Evolutionary conservation across 225 moss, liverwort and hornwort genomes (phyloP).

Genomic region (Straminergon stramineum): DNA sequence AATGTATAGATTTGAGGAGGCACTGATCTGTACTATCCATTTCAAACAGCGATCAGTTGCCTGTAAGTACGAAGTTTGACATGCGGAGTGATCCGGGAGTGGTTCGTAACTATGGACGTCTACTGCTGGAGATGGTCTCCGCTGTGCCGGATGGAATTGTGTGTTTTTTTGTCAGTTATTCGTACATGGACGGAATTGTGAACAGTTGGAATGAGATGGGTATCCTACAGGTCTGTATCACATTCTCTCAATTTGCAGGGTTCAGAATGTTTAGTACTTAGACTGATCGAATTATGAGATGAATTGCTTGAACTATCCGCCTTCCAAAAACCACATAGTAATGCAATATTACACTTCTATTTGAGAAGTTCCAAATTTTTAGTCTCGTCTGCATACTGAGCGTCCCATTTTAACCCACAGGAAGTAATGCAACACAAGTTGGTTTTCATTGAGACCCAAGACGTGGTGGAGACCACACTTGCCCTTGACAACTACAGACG

Average conservation of each 20-base stretch:
- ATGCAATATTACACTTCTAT: not conserved
- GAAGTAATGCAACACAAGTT: slow-evolving; percentile 99
- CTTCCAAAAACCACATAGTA: not conserved
- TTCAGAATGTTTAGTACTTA: not conserved
- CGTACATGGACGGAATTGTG: slow-evolving; percentile 99
- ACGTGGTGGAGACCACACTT: slow-evolving; percentile 98
- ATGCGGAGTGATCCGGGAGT: slow-evolving; percentile 99
- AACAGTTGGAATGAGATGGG: slow-evolving; percentile 99
- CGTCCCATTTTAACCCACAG: slow-evolving; percentile 21
- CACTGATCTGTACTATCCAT: not conserved
- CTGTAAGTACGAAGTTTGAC: slow-evolving; percentile 98
- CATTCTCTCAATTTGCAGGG: not conserved
- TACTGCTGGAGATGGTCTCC: slow-evolving; percentile 88
- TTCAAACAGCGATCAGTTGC: slow-evolving; percentile 84
- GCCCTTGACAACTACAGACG: slow-evolving; percentile 98
- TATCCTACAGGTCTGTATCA: slow-evolving; percentile 67
- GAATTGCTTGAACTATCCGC: not conserved
- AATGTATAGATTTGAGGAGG: not conserved
- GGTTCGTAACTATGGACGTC: slow-evolving; percentile 92
- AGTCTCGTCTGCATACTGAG: not conserved
- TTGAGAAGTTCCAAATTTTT: not conserved
- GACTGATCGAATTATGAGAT: not conserved
- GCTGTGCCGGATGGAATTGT: slow-evolving; percentile 98
- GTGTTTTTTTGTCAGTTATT: slow-evolving; percentile 99
- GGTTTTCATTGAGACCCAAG: slow-evolving; percentile 99